Conservation (phyloP, 371 early-diverging fungal species). For the Syncephalastrum monosporum region DNA sequence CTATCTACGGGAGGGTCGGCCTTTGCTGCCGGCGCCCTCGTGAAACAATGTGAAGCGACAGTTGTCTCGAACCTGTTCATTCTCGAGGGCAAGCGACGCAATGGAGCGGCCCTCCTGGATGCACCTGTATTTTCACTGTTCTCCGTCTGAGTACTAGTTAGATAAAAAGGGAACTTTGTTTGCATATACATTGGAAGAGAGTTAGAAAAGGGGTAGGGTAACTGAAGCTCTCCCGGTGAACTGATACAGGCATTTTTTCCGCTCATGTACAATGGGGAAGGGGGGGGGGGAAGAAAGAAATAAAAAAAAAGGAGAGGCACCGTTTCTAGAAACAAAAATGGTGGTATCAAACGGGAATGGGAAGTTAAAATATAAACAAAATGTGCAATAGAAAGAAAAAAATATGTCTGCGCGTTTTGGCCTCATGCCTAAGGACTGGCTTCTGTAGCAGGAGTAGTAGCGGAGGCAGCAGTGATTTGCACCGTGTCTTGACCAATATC, state of each 20-base stretch:
- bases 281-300: constrained; percentile 6
- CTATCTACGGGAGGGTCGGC: constrained; percentile 14
- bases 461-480: too few species aligned
- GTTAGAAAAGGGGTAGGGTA: constrained; percentile 2
- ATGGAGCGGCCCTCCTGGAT: constrained; percentile 4
- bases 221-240: constrained; percentile 3
- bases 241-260: constrained; percentile 6
- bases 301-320: background rate
- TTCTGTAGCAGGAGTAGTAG: too few species aligned
- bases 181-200: constrained; percentile 16
- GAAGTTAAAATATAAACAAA: too few species aligned
- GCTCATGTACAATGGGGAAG: constrained; percentile 6
- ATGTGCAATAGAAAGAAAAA: too few species aligned
- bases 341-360: background rate
- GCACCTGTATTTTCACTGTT: constrained; percentile 14
- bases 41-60: background rate
- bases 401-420: too few species aligned
- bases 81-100: constrained; percentile 5
- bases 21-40: constrained; percentile 2
- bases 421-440: too few species aligned
- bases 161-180: constrained; percentile 8
- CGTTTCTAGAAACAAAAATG: background rate
- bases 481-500: too few species aligned
- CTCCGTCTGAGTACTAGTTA: constrained; percentile 1
- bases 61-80: constrained; percentile 3